phyloP scores from a whole-genome alignment of 805 yeast genomes.

The Grigorovia humatica region DNA sequence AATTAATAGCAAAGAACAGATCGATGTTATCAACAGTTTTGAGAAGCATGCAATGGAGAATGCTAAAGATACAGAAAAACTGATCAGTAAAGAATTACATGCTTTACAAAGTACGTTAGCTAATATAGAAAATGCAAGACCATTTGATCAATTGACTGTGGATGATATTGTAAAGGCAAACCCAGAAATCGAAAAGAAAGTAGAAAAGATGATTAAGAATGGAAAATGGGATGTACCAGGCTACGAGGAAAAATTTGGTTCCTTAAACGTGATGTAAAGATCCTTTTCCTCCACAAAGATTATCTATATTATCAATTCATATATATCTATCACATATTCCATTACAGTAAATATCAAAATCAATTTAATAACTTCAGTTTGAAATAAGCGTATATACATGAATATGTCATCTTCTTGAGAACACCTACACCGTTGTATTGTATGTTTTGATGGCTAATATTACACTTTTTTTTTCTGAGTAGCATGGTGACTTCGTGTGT shows the following conservation, averaged over 20 bases:
- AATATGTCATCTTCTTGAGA: too few relatives aligned
- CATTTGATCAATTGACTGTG: conserved; percentile 92
- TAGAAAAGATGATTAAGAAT: conserved; percentile 84
- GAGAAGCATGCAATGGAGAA: conserved; percentile 93
- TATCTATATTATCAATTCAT: not conserved
- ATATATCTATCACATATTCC: not conserved
- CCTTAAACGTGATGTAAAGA: conserved; percentile 74
- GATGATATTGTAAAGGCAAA: conserved; percentile 91
- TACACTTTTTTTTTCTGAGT: too few relatives aligned
- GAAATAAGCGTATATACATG: too few relatives aligned
- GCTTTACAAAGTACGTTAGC: conserved; percentile 80
- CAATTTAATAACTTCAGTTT: too few relatives aligned
- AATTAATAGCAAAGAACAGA: conserved; percentile 78
- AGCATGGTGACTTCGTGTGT: too few relatives aligned
- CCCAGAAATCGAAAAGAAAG: conserved; percentile 97
- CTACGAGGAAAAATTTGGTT: conserved; percentile 97
- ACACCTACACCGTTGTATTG: too few relatives aligned
- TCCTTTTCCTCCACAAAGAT: too few relatives aligned
- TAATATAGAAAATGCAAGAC: conserved; percentile 94
- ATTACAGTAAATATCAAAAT: too few relatives aligned
- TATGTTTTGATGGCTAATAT: too few relatives aligned
- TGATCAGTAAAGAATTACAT: conserved; percentile 76
- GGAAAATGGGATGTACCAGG: conserved; percentile 98
- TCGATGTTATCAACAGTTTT: conserved; percentile 85
- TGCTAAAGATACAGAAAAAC: conserved; percentile 85